Evolutionary conservation across 257 asterid genomes (phyloP).

Genomic region (Jacaranda mimosifolia): DNA sequence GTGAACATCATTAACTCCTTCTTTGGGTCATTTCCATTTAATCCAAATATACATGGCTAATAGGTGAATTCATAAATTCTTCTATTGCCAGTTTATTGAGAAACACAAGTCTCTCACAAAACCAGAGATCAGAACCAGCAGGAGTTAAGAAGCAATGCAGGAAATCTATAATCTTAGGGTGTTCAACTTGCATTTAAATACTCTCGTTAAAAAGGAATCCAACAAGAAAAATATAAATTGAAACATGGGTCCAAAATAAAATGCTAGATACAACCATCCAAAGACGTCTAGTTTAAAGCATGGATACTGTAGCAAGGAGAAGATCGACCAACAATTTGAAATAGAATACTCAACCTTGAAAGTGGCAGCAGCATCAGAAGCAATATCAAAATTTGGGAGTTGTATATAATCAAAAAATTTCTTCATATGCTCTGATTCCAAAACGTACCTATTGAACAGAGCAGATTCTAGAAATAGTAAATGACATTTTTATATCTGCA

Average conservation of each 20-base stretch:
- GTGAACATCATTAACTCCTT: background rate
- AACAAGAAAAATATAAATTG: background rate
- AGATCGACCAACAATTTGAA: conserved; percentile 18
- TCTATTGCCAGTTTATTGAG: background rate
- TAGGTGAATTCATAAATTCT: background rate
- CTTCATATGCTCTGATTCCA: conserved; percentile 83
- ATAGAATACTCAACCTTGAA: conserved; percentile 60
- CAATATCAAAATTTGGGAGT: conserved; percentile 70
- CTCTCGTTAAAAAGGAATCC: background rate
- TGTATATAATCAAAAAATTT: conserved; percentile 70
- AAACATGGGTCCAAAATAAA: background rate
- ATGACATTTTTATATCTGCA: conserved; percentile 12
- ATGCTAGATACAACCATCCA: background rate
- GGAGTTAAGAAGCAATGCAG: background rate
- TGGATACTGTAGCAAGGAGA: conserved; percentile 20
- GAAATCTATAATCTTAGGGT: background rate
- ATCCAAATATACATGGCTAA: background rate
- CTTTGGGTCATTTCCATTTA: background rate
- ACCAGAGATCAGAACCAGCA: background rate
- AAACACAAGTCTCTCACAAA: background rate
- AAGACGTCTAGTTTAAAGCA: conserved; percentile 7
- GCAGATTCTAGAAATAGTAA: conserved; percentile 28
- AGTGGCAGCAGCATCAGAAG: conserved; percentile 84
- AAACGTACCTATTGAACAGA: conserved; percentile 57
- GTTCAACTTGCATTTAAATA: background rate